Percentiles rank a stretch among this genome's conserved stretches.
Evolutionary conservation across 306 rosid genomes (phyloP).

Genomic region (Pyrus pyrifolia): DNA sequence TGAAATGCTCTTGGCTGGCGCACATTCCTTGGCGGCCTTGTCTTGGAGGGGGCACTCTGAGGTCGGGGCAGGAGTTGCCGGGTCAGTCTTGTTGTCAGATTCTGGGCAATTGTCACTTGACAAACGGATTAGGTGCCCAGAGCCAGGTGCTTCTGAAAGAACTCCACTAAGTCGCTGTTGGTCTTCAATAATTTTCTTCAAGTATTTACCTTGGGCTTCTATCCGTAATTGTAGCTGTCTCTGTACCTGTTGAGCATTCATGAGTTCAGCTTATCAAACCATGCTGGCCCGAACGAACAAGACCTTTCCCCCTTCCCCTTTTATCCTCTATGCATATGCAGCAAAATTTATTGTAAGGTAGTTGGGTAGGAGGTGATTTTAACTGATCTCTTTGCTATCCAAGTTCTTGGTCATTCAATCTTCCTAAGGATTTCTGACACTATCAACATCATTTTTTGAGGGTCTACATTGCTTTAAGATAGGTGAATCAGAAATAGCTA

Average conservation of each 20-base stretch:
- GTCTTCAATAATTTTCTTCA: constrained; percentile 98
- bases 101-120: constrained; percentile 44
- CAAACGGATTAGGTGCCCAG: constrained; percentile 32
- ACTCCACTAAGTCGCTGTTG: constrained; percentile 86
- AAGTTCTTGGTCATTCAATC: neutral
- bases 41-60: constrained; percentile 57
- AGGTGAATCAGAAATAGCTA: neutral
- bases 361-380: neutral
- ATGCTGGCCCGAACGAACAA: neutral
- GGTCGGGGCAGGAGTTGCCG: constrained; percentile 85
- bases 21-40: constrained; percentile 58
- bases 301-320: neutral
- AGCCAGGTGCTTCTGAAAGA: constrained; percentile 57
- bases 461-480: neutral
- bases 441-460: neutral
- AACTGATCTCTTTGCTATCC: neutral
- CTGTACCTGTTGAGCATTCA: constrained; percentile 65
- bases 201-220: constrained; percentile 94
- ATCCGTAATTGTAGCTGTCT: constrained; percentile 90
- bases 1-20: constrained; percentile 68
- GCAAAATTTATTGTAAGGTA: neutral
- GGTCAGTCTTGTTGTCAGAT: constrained; percentile 65
- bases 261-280: neutral
- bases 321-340: neutral
- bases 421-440: neutral